phyloP scores from a whole-genome alignment of 768 basidiomycete species.

The Phanerodontia chrysosporium region DNA sequence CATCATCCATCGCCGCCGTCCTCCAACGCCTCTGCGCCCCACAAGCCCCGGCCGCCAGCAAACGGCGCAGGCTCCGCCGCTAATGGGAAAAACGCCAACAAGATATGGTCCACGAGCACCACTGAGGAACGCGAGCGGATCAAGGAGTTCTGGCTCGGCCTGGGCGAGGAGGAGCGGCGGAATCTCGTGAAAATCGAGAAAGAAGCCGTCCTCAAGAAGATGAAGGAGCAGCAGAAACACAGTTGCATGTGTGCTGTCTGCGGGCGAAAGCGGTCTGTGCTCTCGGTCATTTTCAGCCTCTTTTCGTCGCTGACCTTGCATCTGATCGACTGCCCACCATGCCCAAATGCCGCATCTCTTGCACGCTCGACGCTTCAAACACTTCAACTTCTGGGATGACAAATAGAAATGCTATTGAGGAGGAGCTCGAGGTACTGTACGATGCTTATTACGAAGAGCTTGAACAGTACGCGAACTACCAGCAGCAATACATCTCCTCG shows the following conservation, averaged over 20 bases:
- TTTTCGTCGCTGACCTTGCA: slow-evolving; percentile 17
- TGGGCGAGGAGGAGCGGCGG: slow-evolving; percentile 87
- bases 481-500: slow-evolving; percentile 91
- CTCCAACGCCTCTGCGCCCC: slow-evolving; percentile 34
- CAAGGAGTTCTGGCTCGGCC: slow-evolving; percentile 94
- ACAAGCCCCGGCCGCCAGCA: slow-evolving; percentile 35
- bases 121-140: slow-evolving; percentile 94
- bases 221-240: slow-evolving; percentile 99
- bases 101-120: slow-evolving; percentile 93
- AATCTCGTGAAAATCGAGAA: slow-evolving; percentile 97
- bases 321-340: background rate
- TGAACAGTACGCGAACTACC: slow-evolving; percentile 97
- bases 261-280: slow-evolving; percentile 88
- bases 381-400: slow-evolving; percentile 9
- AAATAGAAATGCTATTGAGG: slow-evolving; percentile 91
- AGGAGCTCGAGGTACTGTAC: slow-evolving; percentile 99
- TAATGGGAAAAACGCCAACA: slow-evolving; percentile 56
- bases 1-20: slow-evolving; percentile 52
- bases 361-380: background rate
- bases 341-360: background rate
- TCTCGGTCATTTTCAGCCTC: slow-evolving; percentile 24
- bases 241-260: slow-evolving; percentile 95
- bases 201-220: slow-evolving; percentile 94
- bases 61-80: slow-evolving; percentile 27
- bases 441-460: slow-evolving; percentile 99